Evolutionary conservation across 768 basidiomycete species (phyloP).

Genomic region (Pisolithus marmoratus): DNA sequence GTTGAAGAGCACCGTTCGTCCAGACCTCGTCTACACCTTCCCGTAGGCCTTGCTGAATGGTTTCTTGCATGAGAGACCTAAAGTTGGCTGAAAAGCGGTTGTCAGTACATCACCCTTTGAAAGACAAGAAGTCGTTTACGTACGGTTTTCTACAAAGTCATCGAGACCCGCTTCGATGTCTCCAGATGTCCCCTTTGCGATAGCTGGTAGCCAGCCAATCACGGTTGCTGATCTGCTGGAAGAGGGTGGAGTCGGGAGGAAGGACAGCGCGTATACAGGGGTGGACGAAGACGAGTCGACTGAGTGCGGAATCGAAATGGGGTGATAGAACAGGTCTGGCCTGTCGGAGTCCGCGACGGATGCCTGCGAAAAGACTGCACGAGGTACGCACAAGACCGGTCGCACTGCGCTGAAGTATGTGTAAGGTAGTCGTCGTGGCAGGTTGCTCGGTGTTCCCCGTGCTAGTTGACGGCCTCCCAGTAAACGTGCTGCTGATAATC

Average conservation of each 20-base stretch:
- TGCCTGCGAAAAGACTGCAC: slow-evolving; percentile 13
- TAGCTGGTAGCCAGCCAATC: slow-evolving; percentile 68
- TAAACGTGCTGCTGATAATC: neutral
- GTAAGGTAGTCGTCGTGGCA: neutral
- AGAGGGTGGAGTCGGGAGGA: slow-evolving; percentile 43
- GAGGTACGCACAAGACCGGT: neutral
- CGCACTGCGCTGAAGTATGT: neutral
- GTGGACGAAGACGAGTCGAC: slow-evolving; percentile 30
- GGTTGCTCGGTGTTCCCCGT: neutral
- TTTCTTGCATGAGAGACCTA: slow-evolving; percentile 52
- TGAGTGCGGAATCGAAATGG: slow-evolving; percentile 47
- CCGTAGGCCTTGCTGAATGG: slow-evolving; percentile 46
- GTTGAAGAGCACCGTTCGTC: slow-evolving; percentile 56
- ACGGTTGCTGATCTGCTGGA: slow-evolving; percentile 44
- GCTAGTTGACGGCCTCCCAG: neutral
- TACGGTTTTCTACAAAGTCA: slow-evolving; percentile 75
- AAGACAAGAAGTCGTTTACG: neutral
- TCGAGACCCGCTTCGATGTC: slow-evolving; percentile 49
- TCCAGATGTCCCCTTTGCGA: slow-evolving; percentile 21
- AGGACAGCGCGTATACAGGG: slow-evolving; percentile 63
- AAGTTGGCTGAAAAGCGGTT: slow-evolving; percentile 45
- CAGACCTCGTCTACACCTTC: slow-evolving; percentile 63
- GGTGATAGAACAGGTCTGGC: slow-evolving; percentile 67
- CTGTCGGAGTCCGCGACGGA: slow-evolving; percentile 49
- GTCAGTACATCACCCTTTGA: neutral